Evolutionary conservation across 352 stramenopile species (phyloP), one percentile per base, ranked within the genome.

Genomic region (Globisporangium camurandrum): DNA sequence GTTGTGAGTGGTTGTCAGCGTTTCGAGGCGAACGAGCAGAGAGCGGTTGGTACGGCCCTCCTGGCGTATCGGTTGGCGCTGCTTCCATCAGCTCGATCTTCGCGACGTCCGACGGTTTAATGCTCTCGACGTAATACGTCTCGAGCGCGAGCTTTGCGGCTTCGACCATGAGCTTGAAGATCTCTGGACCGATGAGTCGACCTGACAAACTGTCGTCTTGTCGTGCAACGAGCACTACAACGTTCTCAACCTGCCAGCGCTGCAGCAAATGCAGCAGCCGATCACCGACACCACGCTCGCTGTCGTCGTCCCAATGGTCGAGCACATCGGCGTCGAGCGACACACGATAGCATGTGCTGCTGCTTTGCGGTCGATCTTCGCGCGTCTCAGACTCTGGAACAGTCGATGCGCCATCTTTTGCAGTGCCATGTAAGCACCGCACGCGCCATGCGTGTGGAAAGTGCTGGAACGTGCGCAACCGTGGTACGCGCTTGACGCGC

Each of bases 181-280:
- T 52, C 37, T 92, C 71, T 3, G 67, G 57, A 24, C 74, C 77
- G 14, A 86, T 77, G 8, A 91, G 61, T 2, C 72, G 72, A 1
- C 71, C 70, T 43, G 67, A 81, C 17, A 91, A 57, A 48, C 74
- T 86, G n/a, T 65, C 68, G 23, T 93, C 81, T 30, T 71, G 58
- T 2, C 81, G 59, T 9, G 67, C 78, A 11, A 93, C 73, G 9
- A 91, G 51, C 1, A 95, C 48, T 42, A 83, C 49, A 3, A 88
- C 62, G 51, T 87, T 89, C 40, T 75, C 68, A 8, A 93, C 75
- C 38, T 93, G 71, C 84, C 84, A 93, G 39, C 75, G 71, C 54
- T 86, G 73, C 43, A 95, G 61, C n/a, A 93, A 40, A 43, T 93
- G 78, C 38, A 94, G 56, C 47, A 94, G 50, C 17, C 83, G 79